Base-by-base conservation (phyloP, 371 early-diverging fungal species). In the Mucor piriformis region DNA sequence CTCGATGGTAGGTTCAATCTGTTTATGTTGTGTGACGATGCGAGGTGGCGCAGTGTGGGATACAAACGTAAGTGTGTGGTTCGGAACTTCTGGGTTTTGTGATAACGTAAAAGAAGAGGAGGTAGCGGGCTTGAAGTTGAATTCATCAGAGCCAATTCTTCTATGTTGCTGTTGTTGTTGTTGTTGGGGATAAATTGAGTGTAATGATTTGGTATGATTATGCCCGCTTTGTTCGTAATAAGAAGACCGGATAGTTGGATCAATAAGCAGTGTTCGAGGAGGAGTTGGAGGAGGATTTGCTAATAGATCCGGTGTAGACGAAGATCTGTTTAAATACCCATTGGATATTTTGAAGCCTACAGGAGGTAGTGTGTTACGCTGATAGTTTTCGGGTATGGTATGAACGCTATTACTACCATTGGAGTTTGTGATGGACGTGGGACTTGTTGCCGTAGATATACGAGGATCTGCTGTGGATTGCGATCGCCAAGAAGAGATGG, bases 261-360 rank as follows among this genome's bases (percentile, higher is more conserved):
- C 56, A 27, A 62, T 55, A 2, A 37, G 51, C 24, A 46, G 6
- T 5, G 42, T 42, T 3, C 18, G 42, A 25, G 47, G 18, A 38
- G 49, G 24, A 23, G 35, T 27, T 4, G 32, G 21, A 20, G 50
- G 49, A 6, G 50, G 32, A 24, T 50, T 44, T 27, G 54, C 46
- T 20, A 67, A 21, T 13, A 67, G 18, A 48, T 63, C 63, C 11
- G 68, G 68, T 27, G 68, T 67, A 11, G 68, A 67, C n/a, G 63
- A 58, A 20, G 68, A 67, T 43, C 60, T 43, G 11, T 63, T 67
- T 15, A 67, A 54, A 29, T 67, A 67, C 1, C 38, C 47, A 46
- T 62, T 52, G 0, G 63, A 16, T 5, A 38, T 16, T 33, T 29
- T 40, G 18, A 42, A 43, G 20, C 50, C 55, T 20, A 33, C 23